Evolutionary conservation across 2,329 filamentous ascomycete genomes (phyloP).

Genomic region (Xylaria sp.): DNA sequence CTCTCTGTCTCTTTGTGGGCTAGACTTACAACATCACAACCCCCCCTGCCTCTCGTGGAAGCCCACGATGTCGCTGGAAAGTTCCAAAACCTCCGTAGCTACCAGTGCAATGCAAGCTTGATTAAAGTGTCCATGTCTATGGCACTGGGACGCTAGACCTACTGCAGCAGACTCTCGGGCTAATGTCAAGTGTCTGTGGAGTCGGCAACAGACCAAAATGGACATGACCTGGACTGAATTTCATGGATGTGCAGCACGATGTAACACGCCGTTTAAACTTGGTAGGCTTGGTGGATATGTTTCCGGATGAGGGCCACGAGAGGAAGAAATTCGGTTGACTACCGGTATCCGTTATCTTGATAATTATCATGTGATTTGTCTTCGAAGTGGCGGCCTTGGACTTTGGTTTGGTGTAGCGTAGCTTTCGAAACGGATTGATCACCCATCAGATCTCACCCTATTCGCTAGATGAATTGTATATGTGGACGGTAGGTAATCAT

Average conservation of each 20-base stretch:
- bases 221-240: constrained; percentile 22
- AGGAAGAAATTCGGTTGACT: constrained; percentile 15
- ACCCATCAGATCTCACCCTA: constrained; percentile 2
- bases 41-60: constrained; percentile 16
- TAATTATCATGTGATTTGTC: constrained; percentile 17
- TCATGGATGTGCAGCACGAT: constrained; percentile 31
- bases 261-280: constrained; percentile 32
- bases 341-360: constrained; percentile 12
- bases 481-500: too few species aligned
- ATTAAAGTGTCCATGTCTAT: constrained; percentile 31
- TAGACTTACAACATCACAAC: not conserved
- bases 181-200: constrained; percentile 29
- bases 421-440: constrained; percentile 22
- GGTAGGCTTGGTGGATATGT: constrained; percentile 21
- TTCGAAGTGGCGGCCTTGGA: constrained; percentile 7
- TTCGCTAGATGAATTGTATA: constrained; percentile 1
- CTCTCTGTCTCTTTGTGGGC: not conserved
- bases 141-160: constrained; percentile 33
- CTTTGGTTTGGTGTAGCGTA: not conserved
- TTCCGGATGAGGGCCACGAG: constrained; percentile 22
- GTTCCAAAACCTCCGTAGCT: constrained; percentile 29
- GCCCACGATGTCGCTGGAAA: constrained; percentile 31
- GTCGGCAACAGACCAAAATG: constrained; percentile 26
- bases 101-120: constrained; percentile 22
- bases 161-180: constrained; percentile 12